A percentile compares a stretch with the other conserved stretches of the same genome.
Evolutionary conservation across 129 eudicot genomes (phyloP).

Genomic region (Helichrysum umbraculigerum): DNA sequence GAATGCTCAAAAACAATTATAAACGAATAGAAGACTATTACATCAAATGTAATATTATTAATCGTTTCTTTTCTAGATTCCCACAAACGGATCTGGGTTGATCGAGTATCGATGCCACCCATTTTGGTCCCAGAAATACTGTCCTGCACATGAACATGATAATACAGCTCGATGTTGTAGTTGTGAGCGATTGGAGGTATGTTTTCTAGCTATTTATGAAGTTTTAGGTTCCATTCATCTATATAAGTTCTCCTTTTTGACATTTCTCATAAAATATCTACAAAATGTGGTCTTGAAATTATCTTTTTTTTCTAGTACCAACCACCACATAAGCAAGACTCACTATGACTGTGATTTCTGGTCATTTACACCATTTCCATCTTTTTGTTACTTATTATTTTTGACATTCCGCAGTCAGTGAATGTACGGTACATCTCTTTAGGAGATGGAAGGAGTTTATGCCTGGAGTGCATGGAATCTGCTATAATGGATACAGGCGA

Average conservation of each 20-base stretch:
- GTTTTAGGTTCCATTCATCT: not conserved
- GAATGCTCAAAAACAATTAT: not conserved
- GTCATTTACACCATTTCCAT: not conserved
- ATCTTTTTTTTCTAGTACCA: not conserved
- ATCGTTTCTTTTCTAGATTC: conserved; percentile 50
- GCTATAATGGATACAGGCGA: conserved; percentile 99
- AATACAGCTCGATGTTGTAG: conserved; percentile 93
- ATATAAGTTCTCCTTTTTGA: conserved; percentile 1
- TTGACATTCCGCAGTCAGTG: conserved; percentile 54
- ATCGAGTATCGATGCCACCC: conserved; percentile 99
- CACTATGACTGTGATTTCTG: conserved; percentile 4
- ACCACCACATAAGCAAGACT: conserved; percentile 4
- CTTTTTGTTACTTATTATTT: not conserved
- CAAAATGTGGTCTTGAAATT: not conserved
- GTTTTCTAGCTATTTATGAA: conserved; percentile 18
- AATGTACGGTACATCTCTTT: conserved; percentile 73
- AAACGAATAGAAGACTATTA: not conserved
- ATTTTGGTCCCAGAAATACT: conserved; percentile 96
- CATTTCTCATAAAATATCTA: not conserved
- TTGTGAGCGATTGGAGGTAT: conserved; percentile 97
- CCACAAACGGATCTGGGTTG: conserved; percentile 77
- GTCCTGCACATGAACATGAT: conserved; percentile 95
- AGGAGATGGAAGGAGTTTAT: conserved; percentile 94
- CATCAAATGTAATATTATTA: conserved; percentile 6
- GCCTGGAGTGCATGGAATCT: conserved; percentile 98